phyloP scores from a whole-genome alignment of 169 alveolate genomes.

The Cystoisospora suis region DNA sequence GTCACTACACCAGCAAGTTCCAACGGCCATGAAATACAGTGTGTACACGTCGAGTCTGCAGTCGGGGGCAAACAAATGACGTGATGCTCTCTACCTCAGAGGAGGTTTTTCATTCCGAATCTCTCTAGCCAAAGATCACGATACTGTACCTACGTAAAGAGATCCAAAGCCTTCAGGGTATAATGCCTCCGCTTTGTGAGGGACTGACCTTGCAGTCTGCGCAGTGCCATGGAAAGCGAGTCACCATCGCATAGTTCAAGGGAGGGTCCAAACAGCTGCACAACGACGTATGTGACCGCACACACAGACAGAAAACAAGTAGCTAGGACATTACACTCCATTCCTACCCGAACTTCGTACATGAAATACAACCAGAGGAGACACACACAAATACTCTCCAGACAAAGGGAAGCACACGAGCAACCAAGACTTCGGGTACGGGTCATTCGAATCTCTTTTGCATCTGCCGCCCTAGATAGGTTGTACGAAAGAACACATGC shows the following conservation, averaged over 20 bases:
- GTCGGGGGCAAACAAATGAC: too few relatives aligned
- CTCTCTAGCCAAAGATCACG: too few relatives aligned
- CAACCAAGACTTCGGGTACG: neutral
- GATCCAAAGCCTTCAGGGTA: conserved; percentile 17
- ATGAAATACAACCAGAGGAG: neutral
- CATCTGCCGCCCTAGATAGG: neutral
- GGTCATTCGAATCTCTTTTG: neutral
- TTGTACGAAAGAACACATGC: neutral
- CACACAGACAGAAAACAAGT: too few relatives aligned
- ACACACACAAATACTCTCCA: neutral
- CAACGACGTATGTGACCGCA: neutral
- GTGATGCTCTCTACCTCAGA: too few relatives aligned
- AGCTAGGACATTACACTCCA: neutral
- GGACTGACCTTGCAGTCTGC: conserved; percentile 70
- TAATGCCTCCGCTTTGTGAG: neutral
- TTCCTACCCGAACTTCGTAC: neutral
- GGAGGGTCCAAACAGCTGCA: conserved; percentile 76
- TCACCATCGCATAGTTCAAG: conserved; percentile 60
- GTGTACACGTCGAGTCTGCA: too few relatives aligned
- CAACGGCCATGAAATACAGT: too few relatives aligned
- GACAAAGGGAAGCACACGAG: neutral
- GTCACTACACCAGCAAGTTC: too few relatives aligned
- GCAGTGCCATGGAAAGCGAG: conserved; percentile 72
- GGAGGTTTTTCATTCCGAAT: too few relatives aligned
- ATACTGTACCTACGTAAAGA: too few relatives aligned